Evolutionary conservation across 192 early-diverging fungal species (phyloP), one percentile per base, ranked within the genome.

Genomic region (Allomyces macrogynus): DNA sequence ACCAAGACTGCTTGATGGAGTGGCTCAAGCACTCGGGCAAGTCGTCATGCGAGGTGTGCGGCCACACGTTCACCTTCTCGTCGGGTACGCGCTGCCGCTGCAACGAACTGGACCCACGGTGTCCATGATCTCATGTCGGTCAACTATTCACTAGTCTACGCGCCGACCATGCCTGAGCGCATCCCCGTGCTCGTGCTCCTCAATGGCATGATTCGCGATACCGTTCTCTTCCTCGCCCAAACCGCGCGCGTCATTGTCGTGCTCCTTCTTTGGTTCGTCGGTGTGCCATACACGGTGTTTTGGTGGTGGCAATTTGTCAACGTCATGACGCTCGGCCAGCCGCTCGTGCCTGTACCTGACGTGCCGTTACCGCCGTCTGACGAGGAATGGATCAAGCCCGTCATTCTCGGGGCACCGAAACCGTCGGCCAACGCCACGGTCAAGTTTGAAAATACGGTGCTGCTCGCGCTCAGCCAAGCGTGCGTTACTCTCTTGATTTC

Each of bases 21-120:
- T 93, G 91, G 91, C 75, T 93, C 3, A 69, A 78, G 22, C 87
- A 87, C 67, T 87, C 84, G 67, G 83, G 84, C 72, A 91, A 91
- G 68, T 84, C 75, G 67, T 80, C 83, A 67, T 97, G 93, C 76
- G 93, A 97, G 70, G 81, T 97, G 7, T 97, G 93, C 73, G 86
- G 88, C 49, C 77, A 93, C 74, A 75, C 80, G 23, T 97, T 87
- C 71, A 72, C 75, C 25, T 97, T 97, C 67, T 84, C 90, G 18
- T 88, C 89, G 24, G 81, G 84, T 86, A 81, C 66, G 81, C 72
- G 24, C n/a, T 5, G 11, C 32, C 43, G 4, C 10, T 49, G 23
- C 22, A 16, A 4, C 23, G 14, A 2, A 8, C 7, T 8, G 23
- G 25, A 10, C 9, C n/a, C 26, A 4, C 9, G 54, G 12, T 11